Evolutionary conservation across 108 stramenopile species (phyloP).

Genomic region (Cylindrotheca closterium): DNA sequence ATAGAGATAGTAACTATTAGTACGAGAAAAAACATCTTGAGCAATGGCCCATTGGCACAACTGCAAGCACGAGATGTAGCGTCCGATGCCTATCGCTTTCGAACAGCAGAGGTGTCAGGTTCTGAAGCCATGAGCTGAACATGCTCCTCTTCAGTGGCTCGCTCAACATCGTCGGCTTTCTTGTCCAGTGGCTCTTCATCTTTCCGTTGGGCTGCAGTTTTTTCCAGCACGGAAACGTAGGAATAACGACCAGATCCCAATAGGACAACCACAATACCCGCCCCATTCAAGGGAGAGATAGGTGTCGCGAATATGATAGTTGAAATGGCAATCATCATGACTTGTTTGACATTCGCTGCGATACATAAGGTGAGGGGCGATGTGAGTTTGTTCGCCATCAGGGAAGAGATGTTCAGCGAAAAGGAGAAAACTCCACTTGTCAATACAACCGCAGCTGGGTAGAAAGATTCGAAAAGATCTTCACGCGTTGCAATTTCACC

Average conservation of each 20-base stretch:
- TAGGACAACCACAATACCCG: slow-evolving; percentile 68
- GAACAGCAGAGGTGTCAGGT: neutral
- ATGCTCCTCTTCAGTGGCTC: neutral
- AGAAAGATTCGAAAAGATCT: slow-evolving; percentile 33
- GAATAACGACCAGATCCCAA: slow-evolving; percentile 79
- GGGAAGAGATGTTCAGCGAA: slow-evolving; percentile 76
- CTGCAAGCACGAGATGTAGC: no score
- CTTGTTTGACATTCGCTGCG: slow-evolving; percentile 90
- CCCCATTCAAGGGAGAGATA: slow-evolving; percentile 56
- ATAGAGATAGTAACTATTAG: no score
- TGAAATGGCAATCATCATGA: slow-evolving; percentile 61
- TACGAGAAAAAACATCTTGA: no score
- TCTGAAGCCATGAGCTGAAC: neutral
- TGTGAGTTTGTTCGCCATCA: slow-evolving; percentile 87
- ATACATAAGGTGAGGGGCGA: slow-evolving; percentile 85
- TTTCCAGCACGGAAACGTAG: slow-evolving; percentile 68
- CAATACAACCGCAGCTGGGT: slow-evolving; percentile 45
- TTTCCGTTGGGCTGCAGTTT: slow-evolving; percentile 6
- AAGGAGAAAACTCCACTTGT: slow-evolving; percentile 67
- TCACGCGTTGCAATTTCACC: slow-evolving; percentile 33
- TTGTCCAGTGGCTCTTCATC: neutral
- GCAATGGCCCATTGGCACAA: no score
- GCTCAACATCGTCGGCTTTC: neutral
- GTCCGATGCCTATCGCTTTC: neutral
- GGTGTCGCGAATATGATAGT: slow-evolving; percentile 54